Base-by-base conservation (phyloP, 1,284 basidiomycete genomes). In the Amylostereum chailletii region DNA sequence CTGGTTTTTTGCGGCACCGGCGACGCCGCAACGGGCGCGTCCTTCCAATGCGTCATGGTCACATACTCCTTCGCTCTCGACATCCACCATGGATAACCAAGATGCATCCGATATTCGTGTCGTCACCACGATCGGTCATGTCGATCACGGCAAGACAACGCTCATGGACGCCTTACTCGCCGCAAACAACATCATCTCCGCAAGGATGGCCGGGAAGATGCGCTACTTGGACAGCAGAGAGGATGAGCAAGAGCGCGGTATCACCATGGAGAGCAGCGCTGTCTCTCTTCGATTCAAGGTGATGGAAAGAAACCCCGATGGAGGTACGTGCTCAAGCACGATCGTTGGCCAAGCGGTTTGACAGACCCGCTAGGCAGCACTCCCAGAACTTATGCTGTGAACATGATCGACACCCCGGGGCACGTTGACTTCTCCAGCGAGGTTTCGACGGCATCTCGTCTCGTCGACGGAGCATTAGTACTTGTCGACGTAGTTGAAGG, bases 381-480 rank as follows among this genome's bases (percentile, higher is more conserved):
- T 54, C 66, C 71, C 50, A 80, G 75, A 66, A 83, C 79, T 26
- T 94, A 86, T 66, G 76, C 83, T 49, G 77, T 94, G 57, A 98
- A 98, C 65, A 87, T 99, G 75, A 95, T 99, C 59, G 96, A 99
- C 66, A 99, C 96, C 0, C 96, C 96, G 2, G 96, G 96, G 2
- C 96, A 99, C 69, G 94, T 99, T 40, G 96, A 99, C 68, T 99
- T 99, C 58, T 95, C 94, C 0, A 91, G 85, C 51, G 96, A 99
- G 64, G 96, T 99, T 0, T 97, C 94, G 0, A 91, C 91, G 1
- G 94, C 95, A 7, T 90, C 92, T 6, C 76, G 95, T 42, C 66
- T 99, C 31, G 97, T 94, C 60, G 96, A 99, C 64, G 96, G 96
- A 29, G 93, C 94, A 4, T 75, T 99, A 5, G 89, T 99, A 32